These are phyloP conservation scores for Jaapia argillacea DNA, from an alignment of 768 basidiomycete species.

Conservation along the genomic window DNA sequence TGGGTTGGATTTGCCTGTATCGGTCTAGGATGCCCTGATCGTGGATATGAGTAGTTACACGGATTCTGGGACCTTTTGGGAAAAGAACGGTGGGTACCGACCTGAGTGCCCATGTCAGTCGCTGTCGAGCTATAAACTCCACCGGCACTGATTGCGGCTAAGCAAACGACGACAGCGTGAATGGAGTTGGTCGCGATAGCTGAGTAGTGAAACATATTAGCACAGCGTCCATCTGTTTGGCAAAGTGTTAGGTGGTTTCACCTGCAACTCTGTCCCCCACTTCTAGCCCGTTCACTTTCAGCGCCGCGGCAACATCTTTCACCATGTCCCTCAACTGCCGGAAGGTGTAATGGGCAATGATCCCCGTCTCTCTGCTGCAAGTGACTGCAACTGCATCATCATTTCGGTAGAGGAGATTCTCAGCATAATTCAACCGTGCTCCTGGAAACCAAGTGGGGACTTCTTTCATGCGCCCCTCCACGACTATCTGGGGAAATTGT, in stretches of 20 bases:
- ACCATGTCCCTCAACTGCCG: conserved; percentile 46
- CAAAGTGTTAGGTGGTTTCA: conserved; percentile 50
- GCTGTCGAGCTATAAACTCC: conserved; percentile 64
- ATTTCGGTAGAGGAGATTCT: conserved; percentile 51
- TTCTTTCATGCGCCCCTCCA: conserved; percentile 41
- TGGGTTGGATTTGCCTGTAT: conserved; percentile 66
- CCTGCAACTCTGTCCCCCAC: conserved; percentile 64
- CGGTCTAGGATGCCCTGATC: conserved; percentile 43
- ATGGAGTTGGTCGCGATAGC: conserved; percentile 59
- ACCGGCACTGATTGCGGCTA: conserved; percentile 57
- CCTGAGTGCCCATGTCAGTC: conserved; percentile 64
- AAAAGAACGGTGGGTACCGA: no score
- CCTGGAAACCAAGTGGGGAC: conserved; percentile 62
- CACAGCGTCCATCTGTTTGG: conserved; percentile 13
- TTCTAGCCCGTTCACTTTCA: conserved; percentile 45
- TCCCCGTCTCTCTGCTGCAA: conserved; percentile 44
- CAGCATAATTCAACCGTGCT: conserved; percentile 60
- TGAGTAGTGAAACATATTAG: conserved; percentile 14
- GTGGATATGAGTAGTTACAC: neutral
- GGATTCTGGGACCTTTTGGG: no score
- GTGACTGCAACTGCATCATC: conserved; percentile 57
- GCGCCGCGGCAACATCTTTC: conserved; percentile 41
- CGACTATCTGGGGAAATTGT: conserved; percentile 19
- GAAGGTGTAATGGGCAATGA: conserved; percentile 38
- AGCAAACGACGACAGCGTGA: conserved; percentile 46